Conservation (phyloP, 139 green algal species). For the Mychonastes homosphaera region DNA sequence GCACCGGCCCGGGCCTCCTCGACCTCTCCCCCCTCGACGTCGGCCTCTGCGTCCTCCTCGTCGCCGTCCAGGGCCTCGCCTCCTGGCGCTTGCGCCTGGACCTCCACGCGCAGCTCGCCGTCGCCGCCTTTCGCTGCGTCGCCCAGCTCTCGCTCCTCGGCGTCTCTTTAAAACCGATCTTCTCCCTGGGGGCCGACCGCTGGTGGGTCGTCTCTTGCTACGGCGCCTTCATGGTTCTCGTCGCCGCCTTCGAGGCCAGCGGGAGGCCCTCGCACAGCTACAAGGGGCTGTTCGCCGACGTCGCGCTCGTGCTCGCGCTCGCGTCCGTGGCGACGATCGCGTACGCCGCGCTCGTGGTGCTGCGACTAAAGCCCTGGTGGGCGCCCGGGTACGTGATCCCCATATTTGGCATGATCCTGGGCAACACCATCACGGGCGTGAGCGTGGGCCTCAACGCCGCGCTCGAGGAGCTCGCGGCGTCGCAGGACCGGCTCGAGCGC, state of each 20-base stretch:
- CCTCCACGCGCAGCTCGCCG: slow-evolving; percentile 37
- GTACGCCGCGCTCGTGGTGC: slow-evolving; percentile 49
- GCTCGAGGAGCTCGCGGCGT: slow-evolving; percentile 45
- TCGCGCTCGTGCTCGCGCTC: too few species aligned
- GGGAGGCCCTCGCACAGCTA: slow-evolving; percentile 46
- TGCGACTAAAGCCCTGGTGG: slow-evolving; percentile 43
- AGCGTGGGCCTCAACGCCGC: slow-evolving; percentile 56
- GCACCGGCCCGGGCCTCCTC: too few species aligned
- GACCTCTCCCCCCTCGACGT: too few species aligned
- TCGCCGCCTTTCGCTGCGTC: slow-evolving; percentile 31
- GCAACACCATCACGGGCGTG: slow-evolving; percentile 62
- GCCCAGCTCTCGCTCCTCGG: slow-evolving; percentile 17
- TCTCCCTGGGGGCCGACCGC: slow-evolving; percentile 33
- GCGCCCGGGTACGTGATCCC: slow-evolving; percentile 46
- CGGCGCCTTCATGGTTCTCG: slow-evolving; percentile 50
- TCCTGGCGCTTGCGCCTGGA: slow-evolving; percentile 19
- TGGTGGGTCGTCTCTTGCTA: slow-evolving; percentile 49
- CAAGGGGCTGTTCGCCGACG: too few species aligned
- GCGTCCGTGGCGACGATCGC: slow-evolving; percentile 23
- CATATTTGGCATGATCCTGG: slow-evolving; percentile 59
- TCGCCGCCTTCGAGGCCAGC: slow-evolving; percentile 57
- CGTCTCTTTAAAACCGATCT: slow-evolving; percentile 47
- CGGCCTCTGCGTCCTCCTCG: too few species aligned
- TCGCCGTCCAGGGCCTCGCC: too few species aligned
- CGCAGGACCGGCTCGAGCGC: slow-evolving; percentile 52